phyloP scores from a whole-genome alignment of 208 protist species.

The Trypanosoma melophagium region DNA sequence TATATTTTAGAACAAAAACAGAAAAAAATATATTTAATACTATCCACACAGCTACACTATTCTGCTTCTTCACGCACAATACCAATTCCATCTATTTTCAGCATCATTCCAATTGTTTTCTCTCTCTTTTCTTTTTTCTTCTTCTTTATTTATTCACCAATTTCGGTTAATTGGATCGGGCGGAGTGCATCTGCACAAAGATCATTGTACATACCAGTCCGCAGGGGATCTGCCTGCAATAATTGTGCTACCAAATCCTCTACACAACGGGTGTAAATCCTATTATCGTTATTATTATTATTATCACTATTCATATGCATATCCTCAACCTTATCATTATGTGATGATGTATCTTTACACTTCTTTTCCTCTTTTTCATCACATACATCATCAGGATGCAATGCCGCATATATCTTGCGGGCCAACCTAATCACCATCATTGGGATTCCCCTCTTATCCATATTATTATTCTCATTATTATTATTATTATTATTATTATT shows the following conservation, averaged over 20 bases:
- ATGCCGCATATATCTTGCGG: slow-evolving; percentile 6
- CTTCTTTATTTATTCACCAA: too few species aligned
- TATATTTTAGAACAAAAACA: too few species aligned
- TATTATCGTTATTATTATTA: slow-evolving; percentile 7
- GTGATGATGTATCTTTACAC: too few species aligned
- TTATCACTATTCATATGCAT: background rate
- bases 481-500: slow-evolving; percentile 1
- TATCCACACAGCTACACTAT: too few species aligned
- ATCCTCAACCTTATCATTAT: too few species aligned
- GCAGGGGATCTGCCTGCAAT: slow-evolving; percentile 19
- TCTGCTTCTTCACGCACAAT: too few species aligned
- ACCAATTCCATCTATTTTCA: too few species aligned
- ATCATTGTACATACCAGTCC: slow-evolving; percentile 24
- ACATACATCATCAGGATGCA: slow-evolving; percentile 1
- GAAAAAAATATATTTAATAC: too few species aligned
- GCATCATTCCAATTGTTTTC: too few species aligned
- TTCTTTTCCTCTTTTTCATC: too few species aligned
- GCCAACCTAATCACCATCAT: background rate
- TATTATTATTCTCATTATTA: background rate
- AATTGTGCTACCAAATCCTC: slow-evolving; percentile 18
- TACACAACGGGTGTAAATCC: slow-evolving; percentile 7
- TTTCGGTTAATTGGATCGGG: background rate
- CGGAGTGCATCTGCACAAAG: slow-evolving; percentile 1
- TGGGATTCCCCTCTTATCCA: background rate
- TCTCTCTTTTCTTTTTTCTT: too few species aligned